Evolutionary conservation across 306 rosid species (phyloP).

Genomic region (Dryas octopetala): DNA sequence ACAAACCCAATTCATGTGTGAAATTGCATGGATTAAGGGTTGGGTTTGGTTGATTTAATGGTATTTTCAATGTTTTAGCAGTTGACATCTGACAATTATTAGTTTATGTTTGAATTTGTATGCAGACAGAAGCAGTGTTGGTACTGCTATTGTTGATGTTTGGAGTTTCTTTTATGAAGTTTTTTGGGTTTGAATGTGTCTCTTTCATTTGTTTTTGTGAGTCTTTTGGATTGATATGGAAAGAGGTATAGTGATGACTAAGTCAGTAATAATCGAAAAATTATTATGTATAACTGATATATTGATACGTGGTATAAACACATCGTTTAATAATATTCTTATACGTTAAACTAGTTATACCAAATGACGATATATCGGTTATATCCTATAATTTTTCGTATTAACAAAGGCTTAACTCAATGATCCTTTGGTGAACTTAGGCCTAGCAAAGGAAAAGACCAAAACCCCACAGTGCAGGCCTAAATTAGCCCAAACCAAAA

Average conservation of each 20-base stretch:
- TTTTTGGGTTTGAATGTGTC: conserved; percentile 23
- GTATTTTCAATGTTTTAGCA: neutral
- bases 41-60: neutral
- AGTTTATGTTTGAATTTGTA: neutral
- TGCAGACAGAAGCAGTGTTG: conserved; percentile 31
- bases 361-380: too few relatives aligned
- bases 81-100: neutral
- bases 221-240: conserved; percentile 22
- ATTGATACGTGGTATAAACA: too few relatives aligned
- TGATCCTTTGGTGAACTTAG: too few relatives aligned
- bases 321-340: too few relatives aligned
- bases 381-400: too few relatives aligned
- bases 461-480: too few relatives aligned
- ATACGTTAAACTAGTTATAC: too few relatives aligned
- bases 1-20: neutral
- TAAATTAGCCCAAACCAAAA: too few relatives aligned
- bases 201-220: conserved; percentile 21
- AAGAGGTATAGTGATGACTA: neutral
- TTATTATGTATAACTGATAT: too few relatives aligned
- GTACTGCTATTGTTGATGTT: conserved; percentile 19
- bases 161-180: conserved; percentile 37
- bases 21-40: neutral
- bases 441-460: too few relatives aligned
- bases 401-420: too few relatives aligned
- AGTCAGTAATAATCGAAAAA: too few relatives aligned